Base-by-base conservation (phyloP, 768 basidiomycete species). In the Xanthoconium stramineum region DNA sequence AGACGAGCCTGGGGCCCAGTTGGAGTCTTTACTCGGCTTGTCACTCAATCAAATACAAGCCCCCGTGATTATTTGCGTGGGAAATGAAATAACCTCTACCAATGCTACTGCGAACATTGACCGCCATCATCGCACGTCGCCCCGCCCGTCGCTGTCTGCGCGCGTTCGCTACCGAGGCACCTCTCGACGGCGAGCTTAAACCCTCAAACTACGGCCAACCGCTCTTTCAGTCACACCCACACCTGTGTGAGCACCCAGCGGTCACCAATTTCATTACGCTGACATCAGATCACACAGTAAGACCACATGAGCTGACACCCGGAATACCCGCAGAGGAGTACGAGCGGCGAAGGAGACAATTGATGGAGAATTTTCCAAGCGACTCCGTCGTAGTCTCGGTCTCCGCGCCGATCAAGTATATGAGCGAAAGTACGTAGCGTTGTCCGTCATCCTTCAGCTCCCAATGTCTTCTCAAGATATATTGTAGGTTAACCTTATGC, bases 151-250 rank as follows among this genome's bases (percentile, higher is more conserved):
- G 37, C 17, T 50, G 57, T 37, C 48, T 60, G 38, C 65, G 68
- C 37, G 44, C 64, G 19, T 72, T 75, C 60, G 75, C 76, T n/a
- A 74, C 76, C 13, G 72, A 64, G 30, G 68, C 60, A 10, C 24
- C 17, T 40, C 13, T 67, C 39, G 65, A 67, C 47, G 45, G 58
- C 38, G 63, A 69, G 30, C 64, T 58, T 43, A 94, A 93, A 71
- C 92, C 92, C 3, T 85, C 91, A 8, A 71, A 73, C 33, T 89
- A 83, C 63, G 93, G 93, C 1, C 94, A 96, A 68, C 92, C 94
- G 0, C 75, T 87, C 12, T 80, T 78, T 19, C 74, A 76, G 20
- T 91, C 91, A 0, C 94, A 97, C 69, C 88, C 93, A 1, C 91
- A 96, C 72, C 81, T 97, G 30, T 61, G 86, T 87, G 57, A 60